Base-by-base conservation (phyloP, 1,284 basidiomycete species). In the Cryptococcus amylolentus region DNA sequence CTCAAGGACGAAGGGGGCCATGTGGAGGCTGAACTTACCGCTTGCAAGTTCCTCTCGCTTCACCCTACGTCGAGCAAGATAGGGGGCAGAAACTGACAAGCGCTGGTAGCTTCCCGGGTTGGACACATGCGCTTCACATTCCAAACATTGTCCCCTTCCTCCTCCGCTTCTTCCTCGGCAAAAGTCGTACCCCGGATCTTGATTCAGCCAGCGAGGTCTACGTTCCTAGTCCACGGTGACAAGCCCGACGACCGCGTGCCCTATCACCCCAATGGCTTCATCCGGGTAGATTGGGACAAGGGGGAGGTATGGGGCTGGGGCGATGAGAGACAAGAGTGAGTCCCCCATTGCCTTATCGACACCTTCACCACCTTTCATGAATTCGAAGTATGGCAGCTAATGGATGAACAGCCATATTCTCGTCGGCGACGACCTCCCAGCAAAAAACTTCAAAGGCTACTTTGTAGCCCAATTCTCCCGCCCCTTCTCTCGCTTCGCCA, bases 51-150 rank as follows among this genome's bases (percentile, higher is more conserved):
- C 41, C 16, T 20, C 4, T 37, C 10, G 28, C 14, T 31, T 48
- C 28, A 20, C 27, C 14, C 18, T n/a, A 28, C 23, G 2, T 23
- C 3, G 23, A 3, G 3, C 23, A 23, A 23, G 23, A 23, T 23
- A n/a, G 16, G 16, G 14, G 10, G 26, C 18, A 48, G n/a, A 5
- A 18, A 6, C 31, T 48, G 26, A 35, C 10, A 28, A 5, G 14
- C 2, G 28, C 4, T 31, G 26, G 27, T 61, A 88, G 87, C 88
- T 5, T 89, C 88, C 5, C 84, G 88, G 16, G 88, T 88, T 16
- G 88, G 86, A 0, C 88, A 90, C 66, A 78, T 91, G 2, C 82
- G 85, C 2, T 89, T 90, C 76, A 86, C 84, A 0, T 88, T 90
- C 77, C 70, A 71, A 5, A 71, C 77, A 16, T 63, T 68, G 0